A percentile compares a stretch with the other conserved stretches of the same genome.
Evolutionary conservation across 129 eudicot genomes (phyloP).

Genomic region (Pittosporum tobira): DNA sequence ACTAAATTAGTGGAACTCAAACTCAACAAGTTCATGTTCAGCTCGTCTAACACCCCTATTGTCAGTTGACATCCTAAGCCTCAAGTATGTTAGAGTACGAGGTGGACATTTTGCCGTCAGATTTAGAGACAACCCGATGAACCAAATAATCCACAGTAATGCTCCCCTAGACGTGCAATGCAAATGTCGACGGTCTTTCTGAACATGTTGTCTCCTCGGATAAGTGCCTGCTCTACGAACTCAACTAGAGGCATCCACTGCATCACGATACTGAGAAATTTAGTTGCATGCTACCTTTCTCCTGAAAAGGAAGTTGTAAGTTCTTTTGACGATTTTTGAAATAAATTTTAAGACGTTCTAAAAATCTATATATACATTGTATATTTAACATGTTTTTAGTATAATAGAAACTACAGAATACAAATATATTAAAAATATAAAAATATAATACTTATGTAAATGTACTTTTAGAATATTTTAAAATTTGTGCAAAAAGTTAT

Average conservation of each 20-base stretch:
- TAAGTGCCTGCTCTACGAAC: conserved; percentile 59
- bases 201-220: conserved; percentile 69
- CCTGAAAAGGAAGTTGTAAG: no score
- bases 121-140: conserved; percentile 63
- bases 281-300: no score
- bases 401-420: no score
- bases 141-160: conserved; percentile 75
- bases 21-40: background rate
- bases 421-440: no score
- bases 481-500: no score
- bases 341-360: no score
- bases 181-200: conserved; percentile 60
- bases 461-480: no score
- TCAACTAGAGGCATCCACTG: conserved; percentile 95
- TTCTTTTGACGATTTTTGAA: no score
- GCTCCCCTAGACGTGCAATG: conserved; percentile 59
- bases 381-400: no score
- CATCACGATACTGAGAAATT: conserved; percentile 1
- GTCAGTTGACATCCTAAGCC: conserved; percentile 24
- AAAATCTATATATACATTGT: no score
- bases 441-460: no score
- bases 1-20: no score
- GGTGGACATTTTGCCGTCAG: conserved; percentile 60
- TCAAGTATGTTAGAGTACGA: conserved; percentile 62
- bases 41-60: conserved; percentile 8